Base-by-base conservation (phyloP, 108 stramenopile genomes). In the Nannochloropsis oceanica region DNA sequence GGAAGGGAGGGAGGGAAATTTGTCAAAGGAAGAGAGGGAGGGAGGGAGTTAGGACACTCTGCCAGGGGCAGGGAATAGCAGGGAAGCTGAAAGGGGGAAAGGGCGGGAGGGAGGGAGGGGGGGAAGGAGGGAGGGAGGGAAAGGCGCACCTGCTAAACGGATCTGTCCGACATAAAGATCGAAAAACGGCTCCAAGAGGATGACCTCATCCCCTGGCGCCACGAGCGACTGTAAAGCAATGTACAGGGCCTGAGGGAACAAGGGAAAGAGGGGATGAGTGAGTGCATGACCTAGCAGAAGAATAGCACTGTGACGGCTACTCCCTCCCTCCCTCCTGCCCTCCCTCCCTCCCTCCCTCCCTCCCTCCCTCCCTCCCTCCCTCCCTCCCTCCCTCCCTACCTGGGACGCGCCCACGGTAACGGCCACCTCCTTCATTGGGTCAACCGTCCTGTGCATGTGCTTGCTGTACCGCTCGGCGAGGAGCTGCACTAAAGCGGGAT, bases 101-200 rank as follows among this genome's bases (percentile, higher is more conserved):
- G 80, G 80, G 25, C 1, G 59, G 79, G 8, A 85, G 8, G 42
- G 73, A 26, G 24, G 84, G 8, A 80, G 46, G 43, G 80, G 8
- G 80, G 80, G 80, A 81, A 11, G 80, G 80, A 26, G 8, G 80
- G 80, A 2, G 9, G 80, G 26, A 7, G 7, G 26, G 80, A 7
- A n/a, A 7, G 73, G 18, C 22, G 5, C 5, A n/a, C 73, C 73
- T 20, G 22, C 18, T 82, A 88, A 79, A 50, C 81, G 18, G 27
- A 89, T 89, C 85, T 89, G 88, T 20, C 88, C 88, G 43, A 89
- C 8, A 81, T 89, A 89, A 59, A 94, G 92, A 85, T 99, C 99
- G 87, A 99, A 99, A 90, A 94, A 96, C n/a, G 99, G 99, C 90
- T 99, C 97, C 82, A 98, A 93, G 25, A 96, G 85, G 43, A 98